These are phyloP conservation scores for Heliamphora exappendiculata DNA, from an alignment of 148 eudicot species.

Conservation along the genomic window DNA sequence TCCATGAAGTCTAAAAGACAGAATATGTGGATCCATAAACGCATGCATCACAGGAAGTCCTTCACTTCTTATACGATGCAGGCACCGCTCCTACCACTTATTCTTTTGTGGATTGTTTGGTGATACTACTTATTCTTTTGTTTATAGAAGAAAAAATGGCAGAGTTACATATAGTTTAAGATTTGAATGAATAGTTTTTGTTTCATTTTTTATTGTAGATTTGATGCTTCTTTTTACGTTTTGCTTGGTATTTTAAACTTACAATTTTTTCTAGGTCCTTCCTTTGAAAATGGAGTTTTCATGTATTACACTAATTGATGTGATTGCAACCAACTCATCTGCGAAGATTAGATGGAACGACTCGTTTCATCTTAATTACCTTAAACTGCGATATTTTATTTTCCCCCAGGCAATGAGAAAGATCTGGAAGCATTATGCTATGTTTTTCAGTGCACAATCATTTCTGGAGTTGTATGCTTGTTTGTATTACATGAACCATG, in stretches of 20 bases:
- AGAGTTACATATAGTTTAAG: too few species aligned
- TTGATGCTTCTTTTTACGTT: too few species aligned
- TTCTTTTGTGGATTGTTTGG: neutral
- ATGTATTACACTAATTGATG: neutral
- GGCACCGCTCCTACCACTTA: neutral
- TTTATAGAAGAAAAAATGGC: too few species aligned
- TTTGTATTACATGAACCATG: too few species aligned
- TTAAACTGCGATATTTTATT: neutral
- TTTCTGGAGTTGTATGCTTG: too few species aligned
- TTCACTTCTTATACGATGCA: neutral
- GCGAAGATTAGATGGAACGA: neutral
- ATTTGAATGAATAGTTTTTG: too few species aligned
- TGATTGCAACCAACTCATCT: neutral
- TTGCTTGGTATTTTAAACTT: too few species aligned
- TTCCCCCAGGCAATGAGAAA: too few species aligned
- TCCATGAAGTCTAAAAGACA: neutral
- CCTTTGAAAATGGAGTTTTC: neutral
- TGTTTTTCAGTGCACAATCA: too few species aligned
- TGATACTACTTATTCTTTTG: neutral
- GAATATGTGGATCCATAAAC: neutral
- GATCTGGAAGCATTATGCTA: too few species aligned
- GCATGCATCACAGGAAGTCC: neutral
- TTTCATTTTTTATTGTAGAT: too few species aligned
- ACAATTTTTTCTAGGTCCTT: too few species aligned
- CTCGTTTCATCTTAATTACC: neutral